Percentiles rank a stretch among this genome's conserved stretches.
Conservation (phyloP, 177 flowering plant genomes). For the Vitis hybrid region DNA sequence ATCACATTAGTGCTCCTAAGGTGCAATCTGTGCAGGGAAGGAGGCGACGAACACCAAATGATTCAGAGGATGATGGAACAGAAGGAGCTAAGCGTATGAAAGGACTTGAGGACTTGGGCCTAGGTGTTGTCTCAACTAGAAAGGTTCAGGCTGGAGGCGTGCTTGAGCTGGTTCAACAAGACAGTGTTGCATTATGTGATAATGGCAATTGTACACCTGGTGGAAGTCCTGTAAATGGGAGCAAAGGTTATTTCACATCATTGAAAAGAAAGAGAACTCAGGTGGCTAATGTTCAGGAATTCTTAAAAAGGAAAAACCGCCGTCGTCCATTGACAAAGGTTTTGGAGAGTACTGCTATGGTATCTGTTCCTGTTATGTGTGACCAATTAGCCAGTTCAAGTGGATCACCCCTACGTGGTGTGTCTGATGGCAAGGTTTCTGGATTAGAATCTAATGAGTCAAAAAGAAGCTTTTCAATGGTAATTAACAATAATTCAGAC, state of each 20-base stretch:
- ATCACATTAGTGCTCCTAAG: conserved; percentile 31
- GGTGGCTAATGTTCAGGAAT: conserved; percentile 50
- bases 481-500: conserved; percentile 40
- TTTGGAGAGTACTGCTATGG: conserved; percentile 69
- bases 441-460: conserved; percentile 48
- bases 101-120: conserved; percentile 82
- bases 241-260: conserved; percentile 32
- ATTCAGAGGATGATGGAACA: conserved; percentile 89
- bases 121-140: conserved; percentile 34
- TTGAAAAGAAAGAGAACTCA: conserved; percentile 56
- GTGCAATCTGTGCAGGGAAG: conserved; percentile 36
- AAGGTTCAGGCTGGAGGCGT: conserved; percentile 31
- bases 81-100: conserved; percentile 84
- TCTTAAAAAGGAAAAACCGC: conserved; percentile 59
- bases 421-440: conserved; percentile 42
- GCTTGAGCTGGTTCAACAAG: conserved; percentile 33
- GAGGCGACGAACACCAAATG: conserved; percentile 67
- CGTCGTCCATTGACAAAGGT: conserved; percentile 78
- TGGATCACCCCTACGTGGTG: conserved; percentile 34
- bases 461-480: conserved; percentile 30
- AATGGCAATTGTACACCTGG: conserved; percentile 27
- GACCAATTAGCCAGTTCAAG: conserved; percentile 42
- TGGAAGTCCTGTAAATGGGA: conserved; percentile 38
- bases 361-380: conserved; percentile 61
- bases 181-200: conserved; percentile 25